These are phyloP conservation scores for Dalbergia cochinchinensis DNA, from an alignment of 306 rosid species.

Conservation along the genomic window DNA sequence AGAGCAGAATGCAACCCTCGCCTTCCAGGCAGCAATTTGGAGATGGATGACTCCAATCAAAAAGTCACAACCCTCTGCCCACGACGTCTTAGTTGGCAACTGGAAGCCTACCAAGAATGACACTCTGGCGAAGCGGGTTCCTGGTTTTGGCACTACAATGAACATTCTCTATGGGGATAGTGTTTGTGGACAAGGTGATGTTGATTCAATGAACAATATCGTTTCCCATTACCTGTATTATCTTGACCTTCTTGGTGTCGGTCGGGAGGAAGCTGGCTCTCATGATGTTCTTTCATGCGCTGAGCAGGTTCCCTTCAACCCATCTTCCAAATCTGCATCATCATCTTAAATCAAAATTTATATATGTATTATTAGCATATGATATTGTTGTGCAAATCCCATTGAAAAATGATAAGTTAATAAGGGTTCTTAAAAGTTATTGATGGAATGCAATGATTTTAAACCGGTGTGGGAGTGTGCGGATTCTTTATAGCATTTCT, in stretches of 20 bases:
- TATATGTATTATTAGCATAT: conserved; percentile 49
- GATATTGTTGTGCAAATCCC: conserved; percentile 50
- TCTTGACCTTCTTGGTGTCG: conserved; percentile 81
- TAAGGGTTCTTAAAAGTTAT: conserved; percentile 58
- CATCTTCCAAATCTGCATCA: conserved; percentile 59
- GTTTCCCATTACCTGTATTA: conserved; percentile 82
- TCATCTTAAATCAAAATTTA: conserved; percentile 62
- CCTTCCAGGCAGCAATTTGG: conserved; percentile 91
- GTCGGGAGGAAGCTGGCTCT: conserved; percentile 79
- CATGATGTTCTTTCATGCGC: conserved; percentile 73
- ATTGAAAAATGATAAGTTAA: conserved; percentile 45
- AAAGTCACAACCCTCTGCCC: conserved; percentile 88
- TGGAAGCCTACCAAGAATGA: conserved; percentile 98
- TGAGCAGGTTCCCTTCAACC: conserved; percentile 83
- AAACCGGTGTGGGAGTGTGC: conserved; percentile 50
- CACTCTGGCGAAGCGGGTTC: conserved; percentile 70
- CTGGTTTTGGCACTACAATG: conserved; percentile 96
- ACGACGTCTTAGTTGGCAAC: conserved; percentile 79
- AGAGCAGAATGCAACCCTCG: conserved; percentile 96
- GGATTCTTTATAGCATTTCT: conserved; percentile 52
- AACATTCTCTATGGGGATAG: conserved; percentile 84
- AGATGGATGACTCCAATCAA: conserved; percentile 87
- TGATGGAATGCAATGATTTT: conserved; percentile 52
- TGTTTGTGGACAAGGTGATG: conserved; percentile 82
- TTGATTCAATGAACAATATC: conserved; percentile 80